phyloP scores from a whole-genome alignment of 23 red algal species.

The Chondrus crispus region DNA sequence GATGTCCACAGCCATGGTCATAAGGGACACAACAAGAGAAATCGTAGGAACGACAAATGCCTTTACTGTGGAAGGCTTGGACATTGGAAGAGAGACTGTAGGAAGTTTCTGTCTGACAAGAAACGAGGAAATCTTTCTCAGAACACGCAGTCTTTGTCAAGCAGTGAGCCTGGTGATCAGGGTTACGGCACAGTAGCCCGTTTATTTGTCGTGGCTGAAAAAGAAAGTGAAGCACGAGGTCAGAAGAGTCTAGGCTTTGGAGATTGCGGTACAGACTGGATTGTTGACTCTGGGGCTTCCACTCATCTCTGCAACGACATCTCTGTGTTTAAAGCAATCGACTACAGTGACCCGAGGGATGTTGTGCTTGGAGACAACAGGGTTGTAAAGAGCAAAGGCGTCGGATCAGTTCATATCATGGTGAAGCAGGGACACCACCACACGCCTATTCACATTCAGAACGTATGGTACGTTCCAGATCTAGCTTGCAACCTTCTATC shows the following conservation, averaged over 20 bases:
- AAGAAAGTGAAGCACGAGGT: not conserved
- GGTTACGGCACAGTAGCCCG: not conserved
- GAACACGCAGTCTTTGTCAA: no score
- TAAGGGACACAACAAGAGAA: not conserved
- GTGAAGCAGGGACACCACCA: not conserved
- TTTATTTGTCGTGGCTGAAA: not conserved
- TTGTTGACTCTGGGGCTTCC: not conserved
- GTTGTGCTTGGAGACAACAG: not conserved
- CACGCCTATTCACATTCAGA: not conserved
- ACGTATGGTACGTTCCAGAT: not conserved
- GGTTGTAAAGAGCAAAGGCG: not conserved
- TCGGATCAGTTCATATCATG: not conserved
- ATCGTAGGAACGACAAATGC: not conserved
- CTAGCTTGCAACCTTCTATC: not conserved
- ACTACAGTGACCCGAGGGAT: not conserved
- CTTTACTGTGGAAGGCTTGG: not conserved
- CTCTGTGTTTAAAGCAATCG: not conserved
- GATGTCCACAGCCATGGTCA: not conserved
- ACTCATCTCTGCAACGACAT: not conserved
- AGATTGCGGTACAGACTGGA: not conserved
- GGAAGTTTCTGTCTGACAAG: not conserved
- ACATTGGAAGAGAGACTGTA: not conserved
- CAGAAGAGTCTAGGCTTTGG: no score
- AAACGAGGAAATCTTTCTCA: not conserved
- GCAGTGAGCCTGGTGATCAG: not conserved